A percentile compares a stretch with the other conserved stretches of the same genome.
Evolutionary conservation across 2,329 filamentous ascomycete species (phyloP).

Genomic region (Bimuria novae-zelandiae): DNA sequence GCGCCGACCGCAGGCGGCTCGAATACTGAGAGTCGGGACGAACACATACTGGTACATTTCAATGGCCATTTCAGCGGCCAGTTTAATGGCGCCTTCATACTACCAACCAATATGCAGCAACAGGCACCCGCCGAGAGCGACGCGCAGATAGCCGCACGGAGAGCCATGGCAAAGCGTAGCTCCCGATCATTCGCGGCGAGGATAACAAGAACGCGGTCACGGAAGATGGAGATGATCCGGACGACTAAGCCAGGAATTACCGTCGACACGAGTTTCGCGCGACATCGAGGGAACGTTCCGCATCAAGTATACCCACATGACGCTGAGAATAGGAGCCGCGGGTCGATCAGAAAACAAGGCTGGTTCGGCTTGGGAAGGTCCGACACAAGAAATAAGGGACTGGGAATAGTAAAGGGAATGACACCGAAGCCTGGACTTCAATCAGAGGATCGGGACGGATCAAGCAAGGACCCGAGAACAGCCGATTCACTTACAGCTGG

Average conservation of each 20-base stretch:
- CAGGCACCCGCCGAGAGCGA: conserved; percentile 30
- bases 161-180: conserved; percentile 35
- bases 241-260: conserved; percentile 66
- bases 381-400: conserved; percentile 35
- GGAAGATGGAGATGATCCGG: conserved; percentile 62
- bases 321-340: conserved; percentile 24
- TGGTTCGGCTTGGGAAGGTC: conserved; percentile 39
- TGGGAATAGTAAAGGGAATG: conserved; percentile 41
- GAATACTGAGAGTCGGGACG: conserved; percentile 19
- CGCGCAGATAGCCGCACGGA: conserved; percentile 31
- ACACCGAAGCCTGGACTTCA: conserved; percentile 33
- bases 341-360: conserved; percentile 29
- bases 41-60: conserved; percentile 34
- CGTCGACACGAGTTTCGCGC: conserved; percentile 70
- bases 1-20: conserved; percentile 12
- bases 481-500: conserved; percentile 36
- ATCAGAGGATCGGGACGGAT: conserved; percentile 1
- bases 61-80: conserved; percentile 21
- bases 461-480: conserved; percentile 30
- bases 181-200: conserved; percentile 43
- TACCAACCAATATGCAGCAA: conserved; percentile 23
- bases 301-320: conserved; percentile 50
- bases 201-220: conserved; percentile 57
- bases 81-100: conserved; percentile 25
- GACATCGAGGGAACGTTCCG: conserved; percentile 51